Evolutionary conservation across 768 basidiomycete genomes (phyloP).

Genomic region (Boletales sp.): DNA sequence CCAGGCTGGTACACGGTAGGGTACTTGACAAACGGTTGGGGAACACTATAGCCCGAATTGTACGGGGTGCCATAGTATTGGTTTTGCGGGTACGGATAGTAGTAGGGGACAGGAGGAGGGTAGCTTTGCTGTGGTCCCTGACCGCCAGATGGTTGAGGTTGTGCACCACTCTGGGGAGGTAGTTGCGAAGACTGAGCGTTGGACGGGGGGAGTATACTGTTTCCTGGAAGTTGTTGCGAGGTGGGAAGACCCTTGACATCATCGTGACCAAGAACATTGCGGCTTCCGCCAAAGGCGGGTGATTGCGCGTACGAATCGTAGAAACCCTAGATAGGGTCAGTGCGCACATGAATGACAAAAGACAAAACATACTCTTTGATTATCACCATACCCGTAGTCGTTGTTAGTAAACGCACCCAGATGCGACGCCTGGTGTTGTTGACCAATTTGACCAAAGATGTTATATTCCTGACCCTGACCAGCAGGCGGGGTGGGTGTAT

Average conservation of each 20-base stretch:
- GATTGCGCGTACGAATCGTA: slow-evolving; percentile 74
- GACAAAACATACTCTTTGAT: slow-evolving; percentile 50
- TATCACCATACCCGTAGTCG: slow-evolving; percentile 70
- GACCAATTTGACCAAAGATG: slow-evolving; percentile 62
- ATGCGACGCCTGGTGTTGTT: slow-evolving; percentile 51
- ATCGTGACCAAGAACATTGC: slow-evolving; percentile 67
- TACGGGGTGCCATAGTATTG: slow-evolving; percentile 77
- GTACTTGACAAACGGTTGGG: slow-evolving; percentile 75
- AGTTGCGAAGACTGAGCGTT: slow-evolving; percentile 50
- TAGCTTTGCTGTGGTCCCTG: slow-evolving; percentile 67
- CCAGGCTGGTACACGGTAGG: slow-evolving; percentile 72
- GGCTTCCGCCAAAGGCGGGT: slow-evolving; percentile 53
- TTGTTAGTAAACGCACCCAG: slow-evolving; percentile 53
- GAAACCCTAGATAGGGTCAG: slow-evolving; percentile 50
- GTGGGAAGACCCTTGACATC: slow-evolving; percentile 69
- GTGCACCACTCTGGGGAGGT: slow-evolving; percentile 46
- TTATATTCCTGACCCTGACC: slow-evolving; percentile 57
- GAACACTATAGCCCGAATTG: slow-evolving; percentile 49
- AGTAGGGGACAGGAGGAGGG: slow-evolving; percentile 59
- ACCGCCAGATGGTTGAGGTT: slow-evolving; percentile 53
- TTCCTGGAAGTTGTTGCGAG: slow-evolving; percentile 53
- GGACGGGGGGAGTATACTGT: slow-evolving; percentile 48
- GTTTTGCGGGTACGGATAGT: slow-evolving; percentile 69
- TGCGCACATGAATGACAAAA: neutral
- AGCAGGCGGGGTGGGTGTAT: slow-evolving; percentile 73